A percentile compares a stretch with the other conserved stretches of the same genome.
phyloP scores from a whole-genome alignment of 805 yeast species.

The Wickerhamiella musiphila region DNA sequence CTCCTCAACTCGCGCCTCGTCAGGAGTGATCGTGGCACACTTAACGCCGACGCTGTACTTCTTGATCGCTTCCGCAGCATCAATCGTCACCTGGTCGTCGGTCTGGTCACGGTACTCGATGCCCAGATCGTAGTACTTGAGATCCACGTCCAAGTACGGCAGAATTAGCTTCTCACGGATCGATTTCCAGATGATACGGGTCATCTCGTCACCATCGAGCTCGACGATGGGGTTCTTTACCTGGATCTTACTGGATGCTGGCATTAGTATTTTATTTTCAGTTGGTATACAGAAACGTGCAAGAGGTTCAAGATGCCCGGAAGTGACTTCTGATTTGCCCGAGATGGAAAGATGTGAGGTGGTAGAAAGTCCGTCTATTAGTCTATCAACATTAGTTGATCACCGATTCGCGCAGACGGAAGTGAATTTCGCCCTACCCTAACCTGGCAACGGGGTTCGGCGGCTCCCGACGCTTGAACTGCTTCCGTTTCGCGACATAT shows the following conservation, averaged over 20 bases:
- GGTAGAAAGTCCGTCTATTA: no score
- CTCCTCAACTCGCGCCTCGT: slow-evolving; percentile 82
- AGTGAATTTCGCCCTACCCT: no score
- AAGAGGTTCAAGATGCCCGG: no score
- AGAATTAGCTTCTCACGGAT: slow-evolving; percentile 72
- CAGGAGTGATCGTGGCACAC: slow-evolving; percentile 96
- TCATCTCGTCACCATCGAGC: slow-evolving; percentile 96
- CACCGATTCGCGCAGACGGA: no score
- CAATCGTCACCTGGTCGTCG: slow-evolving; percentile 72
- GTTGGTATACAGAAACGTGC: no score
- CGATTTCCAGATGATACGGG: slow-evolving; percentile 86
- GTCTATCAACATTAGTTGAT: no score
- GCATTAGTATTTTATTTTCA: slow-evolving; percentile 12
- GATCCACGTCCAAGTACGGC: slow-evolving; percentile 74
- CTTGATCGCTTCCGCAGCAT: slow-evolving; percentile 78
- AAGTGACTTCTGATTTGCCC: no score
- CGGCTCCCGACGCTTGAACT: no score
- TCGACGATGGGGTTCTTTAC: slow-evolving; percentile 87
- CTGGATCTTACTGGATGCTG: slow-evolving; percentile 35
- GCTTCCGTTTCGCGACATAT: no score
- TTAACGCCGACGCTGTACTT: slow-evolving; percentile 86
- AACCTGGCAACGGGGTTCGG: no score
- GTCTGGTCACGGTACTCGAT: slow-evolving; percentile 77
- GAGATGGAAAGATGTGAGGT: no score
- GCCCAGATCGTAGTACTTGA: slow-evolving; percentile 83